Evolutionary conservation across 1,284 basidiomycete genomes (phyloP), one percentile per base, ranked within the genome.

Genomic region (Mycena citricolor): DNA sequence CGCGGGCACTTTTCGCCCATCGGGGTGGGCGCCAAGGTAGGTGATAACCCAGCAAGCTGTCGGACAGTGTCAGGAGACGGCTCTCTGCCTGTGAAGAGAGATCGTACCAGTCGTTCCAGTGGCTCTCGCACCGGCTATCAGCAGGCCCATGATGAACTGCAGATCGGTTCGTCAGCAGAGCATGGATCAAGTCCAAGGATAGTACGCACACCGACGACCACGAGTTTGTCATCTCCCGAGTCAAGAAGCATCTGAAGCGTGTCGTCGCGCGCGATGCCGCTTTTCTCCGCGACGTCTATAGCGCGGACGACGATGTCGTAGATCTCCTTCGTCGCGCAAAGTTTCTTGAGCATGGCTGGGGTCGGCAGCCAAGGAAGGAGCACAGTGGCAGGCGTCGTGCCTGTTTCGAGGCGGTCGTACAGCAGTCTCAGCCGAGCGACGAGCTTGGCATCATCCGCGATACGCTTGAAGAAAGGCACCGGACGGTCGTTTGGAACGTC

Each of bases 111-210:
- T 83, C 12, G 82, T 82, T 4, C 85, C 84, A 35, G 84, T 87
- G 13, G 84, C 83, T 57, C 85, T 74, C 32, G 85, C 79, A 14
- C 84, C 85, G 23, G 84, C 84, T 44, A 85, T 81, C 42, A 87
- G 68, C 8, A 87, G 65, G 24, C 85, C 84, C 81, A 87, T 86
- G 42, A 86, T 83, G 61, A 87, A 87, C 83, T 87, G 56, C 38
- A 32, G 11, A 45, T 34, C 22, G 30, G 48, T 42, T 29, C 43
- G 36, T 39, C 29, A 42, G 41, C 14, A 49, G 57, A 44, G 61
- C 47, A 41, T 8, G 33, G 42, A 45, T 38, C 21, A 32, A 37
- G 49, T 5, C 4, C 39, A 43, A 57, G 55, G 47, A 47, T 50
- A 48, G n/a, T 30, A 44, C 80, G 61, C 61, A 86, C 84, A 48